These are phyloP conservation scores for Globisporangium carolinianum DNA, from an alignment of 352 stramenopile species.

Conservation along the genomic window DNA sequence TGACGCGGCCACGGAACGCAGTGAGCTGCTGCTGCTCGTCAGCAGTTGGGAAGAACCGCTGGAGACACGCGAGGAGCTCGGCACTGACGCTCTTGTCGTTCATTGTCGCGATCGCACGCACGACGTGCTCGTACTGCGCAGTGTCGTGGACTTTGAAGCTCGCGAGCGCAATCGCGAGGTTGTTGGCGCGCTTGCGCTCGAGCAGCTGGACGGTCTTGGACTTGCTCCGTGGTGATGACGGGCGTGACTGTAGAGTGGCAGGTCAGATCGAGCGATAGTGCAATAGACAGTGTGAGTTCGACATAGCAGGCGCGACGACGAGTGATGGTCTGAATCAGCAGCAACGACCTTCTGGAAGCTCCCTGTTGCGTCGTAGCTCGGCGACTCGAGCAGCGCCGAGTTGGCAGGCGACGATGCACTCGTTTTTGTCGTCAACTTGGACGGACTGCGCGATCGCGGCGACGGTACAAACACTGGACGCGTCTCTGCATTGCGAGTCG, in stretches of 20 bases:
- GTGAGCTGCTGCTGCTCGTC: slow-evolving; percentile 46
- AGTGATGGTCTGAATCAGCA: too few relatives aligned
- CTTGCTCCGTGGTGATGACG: slow-evolving; percentile 61
- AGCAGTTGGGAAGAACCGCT: slow-evolving; percentile 69
- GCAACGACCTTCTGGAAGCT: slow-evolving; percentile 58
- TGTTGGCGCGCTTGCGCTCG: slow-evolving; percentile 76
- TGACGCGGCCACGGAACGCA: slow-evolving; percentile 32
- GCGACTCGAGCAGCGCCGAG: slow-evolving; percentile 3
- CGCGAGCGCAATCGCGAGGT: slow-evolving; percentile 58
- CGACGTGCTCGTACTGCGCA: slow-evolving; percentile 45
- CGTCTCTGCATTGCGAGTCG: slow-evolving; percentile 19
- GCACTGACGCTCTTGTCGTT: slow-evolving; percentile 51
- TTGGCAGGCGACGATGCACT: background rate
- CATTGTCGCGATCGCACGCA: slow-evolving; percentile 49
- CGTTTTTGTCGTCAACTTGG: slow-evolving; percentile 13
- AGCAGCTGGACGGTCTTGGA: slow-evolving; percentile 73
- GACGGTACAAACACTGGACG: slow-evolving; percentile 47
- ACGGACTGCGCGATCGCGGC: slow-evolving; percentile 30
- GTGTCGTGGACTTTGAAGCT: slow-evolving; percentile 72
- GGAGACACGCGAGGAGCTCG: slow-evolving; percentile 57
- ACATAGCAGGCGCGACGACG: background rate
- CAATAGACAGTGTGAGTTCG: background rate
- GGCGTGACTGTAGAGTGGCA: slow-evolving; percentile 28
- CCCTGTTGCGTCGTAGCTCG: background rate
- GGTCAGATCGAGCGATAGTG: background rate